phyloP scores from a whole-genome alignment of 306 rosid species.

The Quercus parvula region DNA sequence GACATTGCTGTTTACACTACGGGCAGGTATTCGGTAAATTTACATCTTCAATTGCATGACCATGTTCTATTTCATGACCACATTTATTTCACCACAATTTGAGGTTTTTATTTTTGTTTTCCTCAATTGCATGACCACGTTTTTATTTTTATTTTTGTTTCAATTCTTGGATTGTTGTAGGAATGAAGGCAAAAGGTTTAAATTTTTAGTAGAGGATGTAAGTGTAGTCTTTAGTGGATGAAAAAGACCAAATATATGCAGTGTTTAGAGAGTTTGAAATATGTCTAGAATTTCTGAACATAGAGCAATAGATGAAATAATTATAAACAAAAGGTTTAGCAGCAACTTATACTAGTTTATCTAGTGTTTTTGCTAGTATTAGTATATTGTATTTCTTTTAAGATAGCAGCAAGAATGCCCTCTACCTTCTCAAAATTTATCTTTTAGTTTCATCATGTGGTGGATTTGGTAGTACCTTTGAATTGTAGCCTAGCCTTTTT shows the following conservation, averaged over 20 bases:
- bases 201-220: conserved; percentile 15
- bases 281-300: conserved; percentile 6
- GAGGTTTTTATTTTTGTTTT: too few species aligned
- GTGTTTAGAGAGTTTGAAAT: background rate
- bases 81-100: too few species aligned
- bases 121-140: too few species aligned
- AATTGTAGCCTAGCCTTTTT: background rate
- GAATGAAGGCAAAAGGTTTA: conserved; percentile 16
- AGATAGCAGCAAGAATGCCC: background rate
- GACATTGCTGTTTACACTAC: fast-evolving
- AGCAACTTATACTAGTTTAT: conserved; percentile 3
- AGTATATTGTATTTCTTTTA: background rate
- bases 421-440: background rate
- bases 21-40: too few species aligned
- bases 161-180: too few species aligned
- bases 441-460: background rate
- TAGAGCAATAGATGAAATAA: background rate
- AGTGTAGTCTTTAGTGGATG: conserved; percentile 11
- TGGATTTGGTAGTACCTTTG: background rate
- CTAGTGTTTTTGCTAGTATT: background rate
- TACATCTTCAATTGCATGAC: too few species aligned
- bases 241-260: background rate
- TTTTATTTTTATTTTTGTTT: too few species aligned
- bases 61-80: too few species aligned
- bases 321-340: background rate